phyloP scores from a whole-genome alignment of 1,284 basidiomycete species.

The Pseudomicrostroma phylloplanum region DNA sequence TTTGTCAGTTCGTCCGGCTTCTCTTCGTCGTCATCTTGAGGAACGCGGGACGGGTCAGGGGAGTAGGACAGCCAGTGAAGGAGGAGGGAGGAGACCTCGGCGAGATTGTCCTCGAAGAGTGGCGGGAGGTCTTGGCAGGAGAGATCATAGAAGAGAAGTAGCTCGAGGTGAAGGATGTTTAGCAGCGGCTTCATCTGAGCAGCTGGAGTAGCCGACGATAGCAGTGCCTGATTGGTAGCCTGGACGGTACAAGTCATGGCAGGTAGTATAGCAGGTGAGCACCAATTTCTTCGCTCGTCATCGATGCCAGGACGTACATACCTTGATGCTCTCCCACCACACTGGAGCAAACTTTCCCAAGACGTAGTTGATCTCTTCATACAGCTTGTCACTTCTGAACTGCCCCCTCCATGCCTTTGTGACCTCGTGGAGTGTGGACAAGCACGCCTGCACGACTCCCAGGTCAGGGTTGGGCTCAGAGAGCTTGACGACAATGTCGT shows the following conservation, averaged over 20 bases:
- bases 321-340: constrained; percentile 61
- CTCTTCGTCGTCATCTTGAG: constrained; percentile 62
- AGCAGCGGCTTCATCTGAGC: constrained; percentile 47
- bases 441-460: constrained; percentile 77
- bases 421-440: constrained; percentile 91
- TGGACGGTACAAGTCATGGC: constrained; percentile 14
- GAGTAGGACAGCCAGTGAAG: constrained; percentile 37
- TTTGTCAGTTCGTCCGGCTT: constrained; percentile 74
- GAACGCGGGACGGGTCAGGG: constrained; percentile 29
- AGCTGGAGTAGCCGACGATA: constrained; percentile 51
- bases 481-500: constrained; percentile 30
- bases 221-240: constrained; percentile 54
- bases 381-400: constrained; percentile 79
- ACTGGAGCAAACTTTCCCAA: constrained; percentile 73
- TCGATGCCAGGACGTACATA: neutral
- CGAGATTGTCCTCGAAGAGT: constrained; percentile 81
- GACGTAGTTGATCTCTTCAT: constrained; percentile 86
- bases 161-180: constrained; percentile 58
- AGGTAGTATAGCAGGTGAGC: constrained; percentile 49
- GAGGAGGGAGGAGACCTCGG: constrained; percentile 43
- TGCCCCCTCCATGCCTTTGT: constrained; percentile 87
- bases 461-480: constrained; percentile 77
- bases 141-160: constrained; percentile 88
- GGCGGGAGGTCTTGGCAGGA: constrained; percentile 92
- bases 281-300: neutral